Percentiles rank a stretch among this genome's conserved stretches.
Evolutionary conservation across 495 filamentous ascomycete species (phyloP).

Genomic region (Chlorociboria aeruginascens): DNA sequence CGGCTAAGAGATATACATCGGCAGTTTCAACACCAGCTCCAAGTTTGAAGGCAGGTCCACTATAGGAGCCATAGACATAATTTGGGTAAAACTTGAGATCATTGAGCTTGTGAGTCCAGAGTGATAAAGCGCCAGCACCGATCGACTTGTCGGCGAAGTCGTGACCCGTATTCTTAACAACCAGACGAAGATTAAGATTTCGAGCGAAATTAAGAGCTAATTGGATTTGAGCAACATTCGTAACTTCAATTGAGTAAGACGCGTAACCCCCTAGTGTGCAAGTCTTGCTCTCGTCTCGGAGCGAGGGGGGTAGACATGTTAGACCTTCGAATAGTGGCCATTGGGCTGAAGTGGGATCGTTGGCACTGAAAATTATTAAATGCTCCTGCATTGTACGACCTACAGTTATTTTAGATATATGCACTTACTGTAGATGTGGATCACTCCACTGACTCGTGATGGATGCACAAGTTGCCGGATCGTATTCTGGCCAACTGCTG

Average conservation of each 20-base stretch:
- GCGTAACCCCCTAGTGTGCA: constrained; percentile 49
- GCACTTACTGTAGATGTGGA: constrained; percentile 23
- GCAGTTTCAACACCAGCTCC: constrained; percentile 45
- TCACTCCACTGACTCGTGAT: constrained; percentile 27
- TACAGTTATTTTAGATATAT: constrained; percentile 25
- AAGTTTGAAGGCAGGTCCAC: constrained; percentile 27
- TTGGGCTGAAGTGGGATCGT: constrained; percentile 34
- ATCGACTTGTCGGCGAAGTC: constrained; percentile 45
- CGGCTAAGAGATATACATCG: constrained; percentile 36
- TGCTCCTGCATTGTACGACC: constrained; percentile 6
- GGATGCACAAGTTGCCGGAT: constrained; percentile 29
- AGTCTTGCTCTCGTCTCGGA: constrained; percentile 32
- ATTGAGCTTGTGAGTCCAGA: constrained; percentile 57
- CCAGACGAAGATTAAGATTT: constrained; percentile 43
- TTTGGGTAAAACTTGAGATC: constrained; percentile 17
- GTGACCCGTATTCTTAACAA: constrained; percentile 62
- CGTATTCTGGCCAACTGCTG: constrained; percentile 32
- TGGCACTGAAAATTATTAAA: constrained; percentile 21
- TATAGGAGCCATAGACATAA: constrained; percentile 21
- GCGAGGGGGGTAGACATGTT: constrained; percentile 32
- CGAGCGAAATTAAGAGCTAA: constrained; percentile 51
- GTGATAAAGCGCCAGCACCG: constrained; percentile 36
- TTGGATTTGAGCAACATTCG: constrained; percentile 42
- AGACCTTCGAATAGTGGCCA: constrained; percentile 36
- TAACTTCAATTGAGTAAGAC: constrained; percentile 6